phyloP scores from a whole-genome alignment of 2,329 filamentous ascomycete genomes.

The Aplosporella prunicola region DNA sequence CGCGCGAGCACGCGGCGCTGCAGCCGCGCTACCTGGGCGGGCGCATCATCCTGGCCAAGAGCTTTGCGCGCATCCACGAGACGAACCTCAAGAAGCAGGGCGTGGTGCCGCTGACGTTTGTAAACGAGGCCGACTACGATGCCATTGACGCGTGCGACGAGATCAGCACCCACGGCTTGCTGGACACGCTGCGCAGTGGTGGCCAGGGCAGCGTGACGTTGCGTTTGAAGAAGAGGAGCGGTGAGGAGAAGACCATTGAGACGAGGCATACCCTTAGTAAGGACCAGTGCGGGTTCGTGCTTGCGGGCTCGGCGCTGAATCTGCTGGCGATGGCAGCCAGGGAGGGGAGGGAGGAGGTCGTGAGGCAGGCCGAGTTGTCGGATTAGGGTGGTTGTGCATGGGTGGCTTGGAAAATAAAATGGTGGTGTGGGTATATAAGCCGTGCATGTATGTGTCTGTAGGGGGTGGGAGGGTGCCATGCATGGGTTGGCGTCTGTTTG shows the following conservation, averaged over 20 bases:
- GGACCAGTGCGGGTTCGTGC: conserved; percentile 85
- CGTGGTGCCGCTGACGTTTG: conserved; percentile 88
- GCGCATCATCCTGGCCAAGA: conserved; percentile 73
- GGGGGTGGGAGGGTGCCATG: too few species aligned
- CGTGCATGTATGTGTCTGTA: too few species aligned
- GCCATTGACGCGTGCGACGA: conserved; percentile 72
- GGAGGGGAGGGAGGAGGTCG: conserved; percentile 21
- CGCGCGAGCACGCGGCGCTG: conserved; percentile 79
- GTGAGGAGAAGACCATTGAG: conserved; percentile 58
- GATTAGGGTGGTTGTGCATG: too few species aligned
- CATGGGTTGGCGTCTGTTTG: too few species aligned
- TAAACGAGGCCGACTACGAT: conserved; percentile 80
- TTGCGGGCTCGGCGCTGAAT: conserved; percentile 91
- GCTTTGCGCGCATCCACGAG: conserved; percentile 87
- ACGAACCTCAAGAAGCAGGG: conserved; percentile 97
- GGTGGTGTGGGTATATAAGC: too few species aligned
- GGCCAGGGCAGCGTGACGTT: conserved; percentile 71
- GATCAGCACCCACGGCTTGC: conserved; percentile 72
- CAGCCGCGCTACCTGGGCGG: conserved; percentile 87
- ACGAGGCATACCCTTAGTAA: conserved; percentile 82
- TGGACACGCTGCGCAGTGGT: conserved; percentile 67
- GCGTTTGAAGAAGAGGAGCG: conserved; percentile 38
- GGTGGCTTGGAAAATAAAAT: too few species aligned
- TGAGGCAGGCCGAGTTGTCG: conserved; percentile 5
- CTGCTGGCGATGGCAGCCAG: conserved; percentile 59